Percentiles rank a stretch among this genome's conserved stretches.
Conservation (phyloP, 176 grass and related monocot species). For the Microstegium vimineum region DNA sequence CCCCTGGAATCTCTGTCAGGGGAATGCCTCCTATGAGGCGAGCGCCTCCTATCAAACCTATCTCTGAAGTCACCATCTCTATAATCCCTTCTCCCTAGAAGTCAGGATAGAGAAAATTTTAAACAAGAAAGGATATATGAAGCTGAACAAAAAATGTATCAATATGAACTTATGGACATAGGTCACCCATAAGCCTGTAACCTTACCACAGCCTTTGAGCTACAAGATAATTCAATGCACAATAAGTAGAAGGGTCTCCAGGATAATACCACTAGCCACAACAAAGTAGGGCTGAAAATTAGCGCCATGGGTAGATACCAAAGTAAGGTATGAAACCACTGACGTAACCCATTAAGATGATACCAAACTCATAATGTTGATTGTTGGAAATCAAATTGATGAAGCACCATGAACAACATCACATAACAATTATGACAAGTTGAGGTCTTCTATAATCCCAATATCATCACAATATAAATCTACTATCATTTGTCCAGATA, state of each 20-base stretch:
- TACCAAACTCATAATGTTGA: constrained; percentile 41
- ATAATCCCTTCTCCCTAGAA: constrained; percentile 73
- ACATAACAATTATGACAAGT: constrained; percentile 41
- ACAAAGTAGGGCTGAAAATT: constrained; percentile 43
- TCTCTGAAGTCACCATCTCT: constrained; percentile 60
- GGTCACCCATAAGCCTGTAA: constrained; percentile 52
- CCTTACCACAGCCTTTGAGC: constrained; percentile 70
- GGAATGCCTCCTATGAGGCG: constrained; percentile 68
- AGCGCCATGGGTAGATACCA: constrained; percentile 48
- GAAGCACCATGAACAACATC: constrained; percentile 29
- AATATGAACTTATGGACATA: constrained; percentile 20
- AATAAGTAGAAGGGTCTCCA: constrained; percentile 61
- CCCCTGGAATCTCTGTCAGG: constrained; percentile 65
- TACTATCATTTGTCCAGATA: constrained; percentile 46
- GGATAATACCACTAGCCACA: constrained; percentile 66
- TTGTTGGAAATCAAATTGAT: constrained; percentile 52
- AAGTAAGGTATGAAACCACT: constrained; percentile 38
- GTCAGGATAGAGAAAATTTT: constrained; percentile 13
- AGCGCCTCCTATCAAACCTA: constrained; percentile 75
- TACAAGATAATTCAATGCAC: constrained; percentile 67
- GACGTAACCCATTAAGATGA: constrained; percentile 40
- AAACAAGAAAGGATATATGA: constrained; percentile 11
- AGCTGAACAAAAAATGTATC: constrained; percentile 14
- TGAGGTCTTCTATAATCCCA: constrained; percentile 42
- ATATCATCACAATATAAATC: constrained; percentile 47